Conservation (phyloP, 108 stramenopile species). For the Skeletonema costatum region DNA sequence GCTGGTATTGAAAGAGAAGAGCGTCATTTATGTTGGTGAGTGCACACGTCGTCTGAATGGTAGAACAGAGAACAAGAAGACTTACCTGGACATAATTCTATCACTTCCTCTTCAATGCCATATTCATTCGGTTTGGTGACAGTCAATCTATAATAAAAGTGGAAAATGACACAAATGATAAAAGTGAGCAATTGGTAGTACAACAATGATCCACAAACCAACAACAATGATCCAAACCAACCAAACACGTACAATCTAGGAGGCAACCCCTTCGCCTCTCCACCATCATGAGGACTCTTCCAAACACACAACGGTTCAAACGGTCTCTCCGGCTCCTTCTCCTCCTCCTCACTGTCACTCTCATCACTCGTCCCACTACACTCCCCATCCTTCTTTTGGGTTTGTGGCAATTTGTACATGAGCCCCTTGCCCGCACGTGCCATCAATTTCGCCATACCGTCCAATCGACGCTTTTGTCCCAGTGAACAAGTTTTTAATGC, state of each 20-base stretch:
- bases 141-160: slow-evolving; percentile 42
- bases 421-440: slow-evolving; percentile 76
- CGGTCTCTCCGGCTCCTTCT: slow-evolving; percentile 62
- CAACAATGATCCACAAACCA: background rate
- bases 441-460: slow-evolving; percentile 80
- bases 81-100: slow-evolving; percentile 46
- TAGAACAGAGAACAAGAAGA: background rate
- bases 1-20: slow-evolving; percentile 38
- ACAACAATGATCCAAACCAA: background rate
- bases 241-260: slow-evolving; percentile 50
- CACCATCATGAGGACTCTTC: slow-evolving; percentile 81
- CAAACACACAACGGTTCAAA: slow-evolving; percentile 84
- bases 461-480: slow-evolving; percentile 69
- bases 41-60: background rate
- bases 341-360: slow-evolving; percentile 60
- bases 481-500: slow-evolving; percentile 59
- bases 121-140: slow-evolving; percentile 81
- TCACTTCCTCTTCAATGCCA: slow-evolving; percentile 82
- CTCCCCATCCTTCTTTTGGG: slow-evolving; percentile 7
- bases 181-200: slow-evolving; percentile 3
- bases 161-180: background rate
- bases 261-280: slow-evolving; percentile 80
- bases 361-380: slow-evolving; percentile 30
- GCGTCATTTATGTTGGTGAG: background rate
- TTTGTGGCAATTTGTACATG: slow-evolving; percentile 46